Evolutionary conservation across 2,329 filamentous ascomycete genomes (phyloP).

Genomic region (Stachybotrys chartarum): DNA sequence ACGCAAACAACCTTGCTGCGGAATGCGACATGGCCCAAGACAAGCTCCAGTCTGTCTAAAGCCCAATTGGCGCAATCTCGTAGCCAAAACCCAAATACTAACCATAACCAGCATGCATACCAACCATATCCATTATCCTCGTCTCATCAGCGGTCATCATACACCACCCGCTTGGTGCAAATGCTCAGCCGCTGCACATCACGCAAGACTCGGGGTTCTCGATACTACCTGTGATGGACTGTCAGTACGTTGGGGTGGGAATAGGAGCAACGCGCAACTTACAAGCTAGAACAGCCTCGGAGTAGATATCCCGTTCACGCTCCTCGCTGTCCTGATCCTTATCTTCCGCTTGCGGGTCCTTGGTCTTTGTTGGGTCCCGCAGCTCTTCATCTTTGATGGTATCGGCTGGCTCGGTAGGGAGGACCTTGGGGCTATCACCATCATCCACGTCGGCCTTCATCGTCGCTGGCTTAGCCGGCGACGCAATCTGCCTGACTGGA

Average conservation of each 20-base stretch:
- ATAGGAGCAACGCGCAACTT: constrained; percentile 31
- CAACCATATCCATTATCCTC: constrained; percentile 18
- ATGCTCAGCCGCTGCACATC: constrained; percentile 86
- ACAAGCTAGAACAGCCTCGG: constrained; percentile 84
- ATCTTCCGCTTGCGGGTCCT: constrained; percentile 62
- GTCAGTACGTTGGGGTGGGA: constrained; percentile 21
- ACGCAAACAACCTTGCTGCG: too few species aligned
- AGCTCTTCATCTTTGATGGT: constrained; percentile 60
- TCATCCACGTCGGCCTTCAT: constrained; percentile 75
- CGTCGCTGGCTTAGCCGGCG: constrained; percentile 54
- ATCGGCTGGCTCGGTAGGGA: constrained; percentile 63
- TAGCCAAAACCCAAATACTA: constrained; percentile 9
- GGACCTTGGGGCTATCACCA: constrained; percentile 70
- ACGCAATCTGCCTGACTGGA: constrained; percentile 41
- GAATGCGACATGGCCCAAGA: too few species aligned
- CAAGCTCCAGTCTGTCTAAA: not conserved
- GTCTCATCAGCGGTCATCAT: constrained; percentile 23
- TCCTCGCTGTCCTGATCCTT: constrained; percentile 62
- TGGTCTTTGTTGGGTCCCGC: constrained; percentile 43
- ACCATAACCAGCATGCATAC: constrained; percentile 9
- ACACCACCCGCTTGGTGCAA: constrained; percentile 9
- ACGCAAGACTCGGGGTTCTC: constrained; percentile 92
- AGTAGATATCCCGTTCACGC: constrained; percentile 88
- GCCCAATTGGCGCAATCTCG: constrained; percentile 2
- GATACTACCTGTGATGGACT: constrained; percentile 62